Conservation (phyloP, 345 rosid species). For the Acer saccharum region DNA sequence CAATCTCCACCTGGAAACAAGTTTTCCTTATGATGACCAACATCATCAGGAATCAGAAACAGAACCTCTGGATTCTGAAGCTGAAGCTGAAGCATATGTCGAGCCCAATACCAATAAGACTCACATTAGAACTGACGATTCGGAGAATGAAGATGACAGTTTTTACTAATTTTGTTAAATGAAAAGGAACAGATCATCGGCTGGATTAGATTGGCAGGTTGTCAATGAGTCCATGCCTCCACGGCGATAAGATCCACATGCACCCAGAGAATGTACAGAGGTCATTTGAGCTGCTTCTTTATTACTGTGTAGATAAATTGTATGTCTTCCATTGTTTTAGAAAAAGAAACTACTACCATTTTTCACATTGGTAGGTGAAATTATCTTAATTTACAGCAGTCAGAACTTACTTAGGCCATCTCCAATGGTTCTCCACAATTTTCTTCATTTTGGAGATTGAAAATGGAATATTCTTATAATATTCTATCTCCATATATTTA, state of each 20-base stretch:
- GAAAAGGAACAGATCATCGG: not conserved
- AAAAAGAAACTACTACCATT: not conserved
- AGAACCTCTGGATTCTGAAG: slow-evolving; percentile 19
- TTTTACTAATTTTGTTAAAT: not conserved
- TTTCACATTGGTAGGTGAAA: not conserved
- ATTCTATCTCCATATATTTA: no score
- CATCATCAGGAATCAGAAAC: slow-evolving; percentile 19
- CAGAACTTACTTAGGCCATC: not conserved
- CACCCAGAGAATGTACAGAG: slow-evolving; percentile 12
- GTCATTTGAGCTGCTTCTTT: not conserved
- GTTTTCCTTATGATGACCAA: slow-evolving; percentile 16
- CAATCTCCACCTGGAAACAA: slow-evolving; percentile 22
- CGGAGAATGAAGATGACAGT: not conserved
- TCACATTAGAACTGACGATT: not conserved
- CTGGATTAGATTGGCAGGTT: not conserved
- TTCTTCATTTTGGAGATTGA: no score
- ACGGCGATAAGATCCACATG: not conserved
- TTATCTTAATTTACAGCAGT: not conserved
- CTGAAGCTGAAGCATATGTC: slow-evolving; percentile 15
- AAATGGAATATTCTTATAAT: no score
- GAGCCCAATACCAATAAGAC: not conserved
- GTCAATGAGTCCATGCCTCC: not conserved
- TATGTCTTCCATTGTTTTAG: not conserved
- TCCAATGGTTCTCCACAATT: no score
- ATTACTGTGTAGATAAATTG: not conserved